Conservation (phyloP, 805 yeast species). For the Vanderwaltozyma verrucispora region DNA sequence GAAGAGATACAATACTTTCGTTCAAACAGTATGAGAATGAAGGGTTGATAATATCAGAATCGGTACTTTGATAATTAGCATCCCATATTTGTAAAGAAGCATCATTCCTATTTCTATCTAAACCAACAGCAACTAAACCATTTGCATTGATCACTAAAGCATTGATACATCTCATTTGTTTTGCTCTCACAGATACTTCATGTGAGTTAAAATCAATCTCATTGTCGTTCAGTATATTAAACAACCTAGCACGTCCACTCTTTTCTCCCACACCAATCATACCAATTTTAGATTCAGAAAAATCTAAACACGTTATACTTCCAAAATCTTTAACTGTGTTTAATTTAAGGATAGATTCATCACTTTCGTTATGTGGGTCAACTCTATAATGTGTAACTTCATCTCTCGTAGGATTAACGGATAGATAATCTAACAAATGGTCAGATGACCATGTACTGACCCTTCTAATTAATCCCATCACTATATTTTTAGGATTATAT, state of each 20-base stretch:
- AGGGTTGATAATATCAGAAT: slow-evolving; percentile 45
- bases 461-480: slow-evolving; percentile 26
- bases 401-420: slow-evolving; percentile 72
- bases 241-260: slow-evolving; percentile 54
- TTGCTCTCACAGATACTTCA: slow-evolving; percentile 36
- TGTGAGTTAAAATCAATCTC: slow-evolving; percentile 10
- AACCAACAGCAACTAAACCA: slow-evolving; percentile 64
- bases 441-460: slow-evolving; percentile 27
- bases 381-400: slow-evolving; percentile 61
- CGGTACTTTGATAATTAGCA: slow-evolving; percentile 46
- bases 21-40: slow-evolving; percentile 51
- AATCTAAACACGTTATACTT: slow-evolving; percentile 55
- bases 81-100: slow-evolving; percentile 76
- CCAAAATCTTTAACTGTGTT: slow-evolving; percentile 53
- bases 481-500: no score
- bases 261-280: slow-evolving; percentile 64
- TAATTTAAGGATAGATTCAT: slow-evolving; percentile 43
- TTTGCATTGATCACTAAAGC: slow-evolving; percentile 55
- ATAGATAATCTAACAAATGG: slow-evolving; percentile 32
- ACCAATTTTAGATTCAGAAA: slow-evolving; percentile 46
- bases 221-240: slow-evolving; percentile 39
- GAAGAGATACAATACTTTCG: slow-evolving; percentile 62
- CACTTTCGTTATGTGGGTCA: slow-evolving; percentile 37
- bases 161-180: slow-evolving; percentile 66
- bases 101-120: slow-evolving; percentile 69